A percentile compares a stretch with the other conserved stretches of the same genome.
These are phyloP conservation scores for Venturia pyrina DNA, from an alignment of 2,329 filamentous ascomycete genomes.

Conservation along the genomic window DNA sequence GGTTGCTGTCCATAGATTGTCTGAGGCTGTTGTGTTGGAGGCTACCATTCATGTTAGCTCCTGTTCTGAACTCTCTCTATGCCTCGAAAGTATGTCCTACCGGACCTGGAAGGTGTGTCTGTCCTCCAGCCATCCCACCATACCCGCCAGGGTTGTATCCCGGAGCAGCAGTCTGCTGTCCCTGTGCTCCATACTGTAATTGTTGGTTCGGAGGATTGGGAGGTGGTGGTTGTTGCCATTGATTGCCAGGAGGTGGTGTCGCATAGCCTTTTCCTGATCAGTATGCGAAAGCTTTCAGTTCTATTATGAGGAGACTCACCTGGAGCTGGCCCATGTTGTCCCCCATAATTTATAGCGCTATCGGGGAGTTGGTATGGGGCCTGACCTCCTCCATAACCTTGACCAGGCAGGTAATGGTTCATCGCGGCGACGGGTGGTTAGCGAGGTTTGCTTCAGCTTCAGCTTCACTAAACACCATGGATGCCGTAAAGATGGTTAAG, in stretches of 20 bases:
- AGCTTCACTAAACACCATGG: no score
- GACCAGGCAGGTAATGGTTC: not conserved
- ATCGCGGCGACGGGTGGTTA: not conserved
- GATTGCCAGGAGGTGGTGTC: slow-evolving; percentile 1
- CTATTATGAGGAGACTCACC: not conserved
- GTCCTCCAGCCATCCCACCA: slow-evolving; percentile 17
- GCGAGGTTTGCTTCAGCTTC: not conserved
- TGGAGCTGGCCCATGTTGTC: slow-evolving; percentile 3
- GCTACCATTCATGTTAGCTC: not conserved
- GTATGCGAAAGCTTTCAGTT: not conserved
- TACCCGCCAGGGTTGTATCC: slow-evolving; percentile 14
- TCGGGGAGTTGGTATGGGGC: slow-evolving; percentile 11
- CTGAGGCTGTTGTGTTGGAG: not conserved
- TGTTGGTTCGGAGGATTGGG: slow-evolving; percentile 8
- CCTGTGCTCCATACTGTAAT: slow-evolving; percentile 12
- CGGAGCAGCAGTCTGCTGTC: slow-evolving; percentile 9
- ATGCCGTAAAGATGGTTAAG: not conserved
- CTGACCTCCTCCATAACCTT: slow-evolving; percentile 4
- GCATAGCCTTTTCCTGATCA: not conserved
- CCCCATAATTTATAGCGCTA: slow-evolving; percentile 7
- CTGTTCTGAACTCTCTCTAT: not conserved
- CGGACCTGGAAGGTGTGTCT: not conserved
- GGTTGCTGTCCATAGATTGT: not conserved
- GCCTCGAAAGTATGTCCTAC: not conserved
- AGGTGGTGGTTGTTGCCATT: not conserved